Percentiles rank a stretch among this genome's conserved stretches.
Evolutionary conservation across 306 rosid genomes (phyloP).

Genomic region (Vigna nakashimae): DNA sequence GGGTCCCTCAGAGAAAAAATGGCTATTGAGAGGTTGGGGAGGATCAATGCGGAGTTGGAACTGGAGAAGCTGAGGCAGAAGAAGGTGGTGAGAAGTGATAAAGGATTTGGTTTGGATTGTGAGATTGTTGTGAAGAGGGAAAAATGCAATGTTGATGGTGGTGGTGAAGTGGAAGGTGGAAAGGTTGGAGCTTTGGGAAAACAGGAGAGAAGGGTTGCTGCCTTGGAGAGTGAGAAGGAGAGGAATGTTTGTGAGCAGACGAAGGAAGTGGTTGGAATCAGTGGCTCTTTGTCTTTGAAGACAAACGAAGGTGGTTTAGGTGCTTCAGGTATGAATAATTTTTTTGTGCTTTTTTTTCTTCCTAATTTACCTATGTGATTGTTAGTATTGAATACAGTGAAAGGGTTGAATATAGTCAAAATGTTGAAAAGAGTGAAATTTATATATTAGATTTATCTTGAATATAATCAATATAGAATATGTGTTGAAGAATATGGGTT

Average conservation of each 20-base stretch:
- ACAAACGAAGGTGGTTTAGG: not conserved
- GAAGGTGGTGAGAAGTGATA: not conserved
- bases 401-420: no score
- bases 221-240: not conserved
- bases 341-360: no score
- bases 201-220: not conserved
- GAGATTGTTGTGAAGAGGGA: not conserved
- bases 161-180: not conserved
- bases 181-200: not conserved
- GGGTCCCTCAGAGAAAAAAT: not conserved
- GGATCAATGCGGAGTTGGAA: not conserved
- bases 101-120: not conserved
- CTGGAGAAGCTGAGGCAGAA: not conserved
- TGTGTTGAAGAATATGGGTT: no score
- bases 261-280: not conserved
- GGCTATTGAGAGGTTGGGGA: not conserved
- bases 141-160: not conserved
- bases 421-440: no score
- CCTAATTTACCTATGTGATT: no score
- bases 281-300: not conserved
- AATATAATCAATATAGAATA: no score
- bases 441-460: no score
- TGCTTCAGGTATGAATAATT: not conserved
- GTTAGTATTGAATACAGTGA: no score
- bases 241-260: not conserved